These are phyloP conservation scores for Fusarium tjaetaba DNA, from an alignment of 2,329 filamentous ascomycete genomes.

Conservation along the genomic window DNA sequence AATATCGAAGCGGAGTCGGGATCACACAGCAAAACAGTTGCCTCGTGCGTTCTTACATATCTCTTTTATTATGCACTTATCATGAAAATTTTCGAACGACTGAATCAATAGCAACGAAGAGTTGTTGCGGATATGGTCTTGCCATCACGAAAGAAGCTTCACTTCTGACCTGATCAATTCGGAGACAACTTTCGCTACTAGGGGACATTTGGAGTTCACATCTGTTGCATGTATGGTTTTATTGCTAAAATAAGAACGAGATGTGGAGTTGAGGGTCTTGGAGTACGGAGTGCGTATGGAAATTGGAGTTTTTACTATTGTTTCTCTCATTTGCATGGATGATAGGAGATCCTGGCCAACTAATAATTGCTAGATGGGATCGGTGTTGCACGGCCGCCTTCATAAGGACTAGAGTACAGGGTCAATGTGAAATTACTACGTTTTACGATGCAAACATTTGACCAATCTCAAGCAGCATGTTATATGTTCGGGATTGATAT, in stretches of 20 bases:
- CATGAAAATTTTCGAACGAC: background rate
- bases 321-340: conserved; percentile 3
- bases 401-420: conserved; percentile 22
- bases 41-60: background rate
- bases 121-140: background rate
- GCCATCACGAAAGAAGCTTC: background rate
- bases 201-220: conserved; percentile 2
- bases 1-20: background rate
- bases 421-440: conserved; percentile 11
- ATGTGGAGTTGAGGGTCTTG: conserved; percentile 28
- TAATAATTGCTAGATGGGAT: conserved; percentile 33
- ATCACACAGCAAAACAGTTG: background rate
- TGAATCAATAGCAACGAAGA: background rate
- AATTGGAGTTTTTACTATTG: conserved; percentile 27
- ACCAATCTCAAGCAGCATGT: background rate
- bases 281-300: conserved; percentile 18
- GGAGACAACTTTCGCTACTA: background rate
- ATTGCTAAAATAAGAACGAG: conserved; percentile 15
- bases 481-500: background rate
- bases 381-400: conserved; percentile 4
- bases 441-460: background rate
- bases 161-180: background rate
- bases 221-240: conserved; percentile 10
- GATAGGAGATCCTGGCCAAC: conserved; percentile 2
- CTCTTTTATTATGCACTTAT: conserved; percentile 8